Base-by-base conservation (phyloP, 768 basidiomycete species). In the Trichaptum fuscoviolaceum region DNA sequence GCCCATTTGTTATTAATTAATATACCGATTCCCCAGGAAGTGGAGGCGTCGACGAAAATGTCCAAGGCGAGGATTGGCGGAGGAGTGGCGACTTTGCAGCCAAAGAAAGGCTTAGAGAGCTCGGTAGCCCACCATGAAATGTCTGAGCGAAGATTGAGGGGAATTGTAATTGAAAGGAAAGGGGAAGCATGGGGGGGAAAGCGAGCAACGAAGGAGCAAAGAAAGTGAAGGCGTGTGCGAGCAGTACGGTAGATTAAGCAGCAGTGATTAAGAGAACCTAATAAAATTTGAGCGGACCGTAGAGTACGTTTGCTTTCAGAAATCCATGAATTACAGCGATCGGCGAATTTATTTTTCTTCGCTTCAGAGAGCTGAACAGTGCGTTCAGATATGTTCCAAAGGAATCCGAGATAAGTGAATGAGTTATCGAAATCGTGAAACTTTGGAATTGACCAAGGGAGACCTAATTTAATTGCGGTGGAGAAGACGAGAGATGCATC, bases 1-100 rank as follows among this genome's bases (percentile, higher is more conserved):
- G 78, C 68, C 81, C 81, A 84, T 1, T 62, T 58, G 1, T 70
- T 70, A 7, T 76, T 67, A 1, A 76, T 63, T 0, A 78, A 52
- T 10, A 84, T 70, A 0, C 83, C 82, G 20, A 83, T 80, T 0
- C 82, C 82, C 70, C 73, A 78, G 0, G 69, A 72, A 0, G 72
- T 73, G 0, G 81, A 82, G 0, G 81, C 79, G 63, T 83, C 81
- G 1, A 82, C 79, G 58, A 75, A 82, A 8, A 80, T 63, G 0
- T 66, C 66, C 1, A 79, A 73, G 26, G 75, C 72, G 2, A 71
- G 35, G 0, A 68, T 20, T 1, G 67, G 66, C 0, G 35, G 61
- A 25, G 67, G 63, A 1, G 67, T 71, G 34, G 35, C 30, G 59
- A 75, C 63, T 63, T 73, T 74, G 17, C 71, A 61, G 15, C 57